Percentiles rank a stretch among this genome's conserved stretches.
These are phyloP conservation scores for Sphagnurus paluster DNA, from an alignment of 1,284 basidiomycete genomes.

Conservation along the genomic window DNA sequence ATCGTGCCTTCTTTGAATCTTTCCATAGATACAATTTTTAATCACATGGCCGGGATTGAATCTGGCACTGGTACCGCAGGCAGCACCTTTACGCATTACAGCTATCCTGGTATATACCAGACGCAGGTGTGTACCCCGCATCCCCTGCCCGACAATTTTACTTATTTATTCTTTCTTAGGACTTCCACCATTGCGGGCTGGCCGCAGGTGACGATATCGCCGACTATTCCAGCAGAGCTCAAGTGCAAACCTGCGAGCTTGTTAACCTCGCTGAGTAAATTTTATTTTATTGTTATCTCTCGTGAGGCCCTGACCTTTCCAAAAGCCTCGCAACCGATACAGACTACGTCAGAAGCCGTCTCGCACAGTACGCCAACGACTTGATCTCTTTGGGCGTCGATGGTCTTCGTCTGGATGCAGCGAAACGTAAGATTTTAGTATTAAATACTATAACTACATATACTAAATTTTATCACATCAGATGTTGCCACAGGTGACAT, in stretches of 20 bases:
- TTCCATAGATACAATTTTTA: constrained; percentile 58
- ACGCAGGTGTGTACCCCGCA: constrained; percentile 27
- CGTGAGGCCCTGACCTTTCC: background rate
- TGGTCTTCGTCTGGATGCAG: constrained; percentile 66
- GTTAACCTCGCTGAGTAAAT: constrained; percentile 55
- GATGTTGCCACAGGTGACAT: constrained; percentile 57
- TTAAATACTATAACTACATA: background rate
- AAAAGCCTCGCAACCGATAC: constrained; percentile 60
- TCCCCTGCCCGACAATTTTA: background rate
- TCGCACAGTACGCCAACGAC: constrained; percentile 62
- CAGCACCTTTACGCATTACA: constrained; percentile 54
- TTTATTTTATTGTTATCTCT: background rate
- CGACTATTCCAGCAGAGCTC: constrained; percentile 48
- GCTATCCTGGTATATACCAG: constrained; percentile 58
- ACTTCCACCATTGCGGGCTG: constrained; percentile 68
- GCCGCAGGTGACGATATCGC: constrained; percentile 53
- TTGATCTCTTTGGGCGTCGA: constrained; percentile 62
- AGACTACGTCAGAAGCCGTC: constrained; percentile 51
- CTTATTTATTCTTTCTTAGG: constrained; percentile 25
- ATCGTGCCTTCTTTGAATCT: too few relatives aligned
- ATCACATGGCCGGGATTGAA: constrained; percentile 60
- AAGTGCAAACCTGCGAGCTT: constrained; percentile 65
- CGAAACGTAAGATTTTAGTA: constrained; percentile 50
- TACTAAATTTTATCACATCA: constrained; percentile 21
- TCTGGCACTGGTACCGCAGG: constrained; percentile 54